A percentile compares a stretch with the other conserved stretches of the same genome.
Conservation (phyloP, 208 protist genomes). For the Wallacemonas sp. region DNA sequence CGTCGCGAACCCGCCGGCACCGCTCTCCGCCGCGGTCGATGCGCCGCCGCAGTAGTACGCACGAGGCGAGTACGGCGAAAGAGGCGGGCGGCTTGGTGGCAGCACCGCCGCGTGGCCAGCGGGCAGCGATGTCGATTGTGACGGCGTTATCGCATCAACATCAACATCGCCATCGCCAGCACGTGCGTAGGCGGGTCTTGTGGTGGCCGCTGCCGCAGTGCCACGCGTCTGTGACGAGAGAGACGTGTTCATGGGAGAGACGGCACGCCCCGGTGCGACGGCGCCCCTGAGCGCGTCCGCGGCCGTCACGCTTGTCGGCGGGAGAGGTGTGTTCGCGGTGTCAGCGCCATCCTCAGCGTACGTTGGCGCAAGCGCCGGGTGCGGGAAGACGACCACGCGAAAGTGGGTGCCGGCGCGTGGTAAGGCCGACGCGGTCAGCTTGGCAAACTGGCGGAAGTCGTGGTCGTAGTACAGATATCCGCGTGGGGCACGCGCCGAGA, state of each 20-base stretch:
- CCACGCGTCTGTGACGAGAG: not conserved
- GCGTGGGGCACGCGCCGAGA: slow-evolving; percentile 19
- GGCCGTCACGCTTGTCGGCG: too few species aligned
- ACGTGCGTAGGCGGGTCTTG: not conserved
- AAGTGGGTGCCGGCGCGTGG: slow-evolving; percentile 25
- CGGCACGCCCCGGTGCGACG: not conserved
- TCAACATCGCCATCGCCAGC: not conserved
- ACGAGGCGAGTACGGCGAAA: slow-evolving; percentile 3
- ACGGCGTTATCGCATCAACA: not conserved
- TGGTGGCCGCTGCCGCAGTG: not conserved
- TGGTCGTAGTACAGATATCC: slow-evolving; percentile 55
- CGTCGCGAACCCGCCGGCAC: too few species aligned
- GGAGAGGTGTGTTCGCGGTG: too few species aligned
- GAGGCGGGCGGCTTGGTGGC: slow-evolving; percentile 1
- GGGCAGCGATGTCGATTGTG: not conserved
- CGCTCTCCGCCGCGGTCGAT: not conserved
- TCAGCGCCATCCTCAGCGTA: not conserved
- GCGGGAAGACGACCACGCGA: slow-evolving; percentile 29
- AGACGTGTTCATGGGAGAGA: slow-evolving; percentile 5
- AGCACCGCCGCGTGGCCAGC: not conserved
- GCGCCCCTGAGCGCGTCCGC: not conserved
- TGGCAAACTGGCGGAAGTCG: slow-evolving; percentile 43
- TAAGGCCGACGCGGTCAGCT: slow-evolving; percentile 40
- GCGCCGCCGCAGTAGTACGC: slow-evolving; percentile 1
- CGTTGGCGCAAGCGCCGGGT: not conserved